Evolutionary conservation across 192 early-diverging fungal species (phyloP).

Genomic region (Entomortierella parvispora): DNA sequence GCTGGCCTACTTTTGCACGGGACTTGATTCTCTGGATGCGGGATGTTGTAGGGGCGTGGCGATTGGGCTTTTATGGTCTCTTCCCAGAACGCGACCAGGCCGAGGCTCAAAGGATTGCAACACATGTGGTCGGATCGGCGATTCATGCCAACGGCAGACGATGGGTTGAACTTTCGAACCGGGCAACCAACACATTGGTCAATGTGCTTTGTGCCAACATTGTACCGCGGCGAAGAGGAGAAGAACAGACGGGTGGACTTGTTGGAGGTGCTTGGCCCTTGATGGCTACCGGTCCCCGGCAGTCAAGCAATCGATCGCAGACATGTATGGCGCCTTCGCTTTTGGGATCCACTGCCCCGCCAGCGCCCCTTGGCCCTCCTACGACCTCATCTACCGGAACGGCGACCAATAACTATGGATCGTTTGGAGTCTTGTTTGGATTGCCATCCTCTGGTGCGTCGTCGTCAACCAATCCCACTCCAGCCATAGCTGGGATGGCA

Average conservation of each 20-base stretch:
- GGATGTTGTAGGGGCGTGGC: constrained; percentile 51
- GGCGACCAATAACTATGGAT: too few relatives aligned
- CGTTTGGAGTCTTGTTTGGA: too few relatives aligned
- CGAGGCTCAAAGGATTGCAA: constrained; percentile 46
- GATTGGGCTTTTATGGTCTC: constrained; percentile 45
- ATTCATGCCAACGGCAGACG: constrained; percentile 46
- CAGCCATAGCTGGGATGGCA: too few relatives aligned
- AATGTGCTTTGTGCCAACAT: constrained; percentile 50
- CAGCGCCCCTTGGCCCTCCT: constrained; percentile 33
- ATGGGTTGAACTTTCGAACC: constrained; percentile 46
- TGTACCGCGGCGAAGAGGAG: constrained; percentile 31
- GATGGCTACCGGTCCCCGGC: constrained; percentile 43
- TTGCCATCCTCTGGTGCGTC: too few relatives aligned
- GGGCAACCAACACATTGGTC: constrained; percentile 49
- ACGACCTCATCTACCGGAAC: neutral
- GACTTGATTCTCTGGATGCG: constrained; percentile 53
- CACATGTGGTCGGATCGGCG: constrained; percentile 45
- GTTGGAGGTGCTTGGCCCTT: constrained; percentile 52
- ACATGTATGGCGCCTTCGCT: constrained; percentile 40
- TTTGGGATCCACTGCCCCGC: constrained; percentile 43
- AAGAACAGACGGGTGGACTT: constrained; percentile 44
- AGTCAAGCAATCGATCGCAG: constrained; percentile 8
- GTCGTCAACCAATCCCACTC: too few relatives aligned
- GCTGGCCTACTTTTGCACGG: constrained; percentile 46
- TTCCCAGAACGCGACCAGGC: constrained; percentile 43